Percentiles rank a stretch among this genome's conserved stretches.
These are phyloP conservation scores for Puccinia novopanici DNA, from an alignment of 1,284 basidiomycete genomes.

Conservation along the genomic window DNA sequence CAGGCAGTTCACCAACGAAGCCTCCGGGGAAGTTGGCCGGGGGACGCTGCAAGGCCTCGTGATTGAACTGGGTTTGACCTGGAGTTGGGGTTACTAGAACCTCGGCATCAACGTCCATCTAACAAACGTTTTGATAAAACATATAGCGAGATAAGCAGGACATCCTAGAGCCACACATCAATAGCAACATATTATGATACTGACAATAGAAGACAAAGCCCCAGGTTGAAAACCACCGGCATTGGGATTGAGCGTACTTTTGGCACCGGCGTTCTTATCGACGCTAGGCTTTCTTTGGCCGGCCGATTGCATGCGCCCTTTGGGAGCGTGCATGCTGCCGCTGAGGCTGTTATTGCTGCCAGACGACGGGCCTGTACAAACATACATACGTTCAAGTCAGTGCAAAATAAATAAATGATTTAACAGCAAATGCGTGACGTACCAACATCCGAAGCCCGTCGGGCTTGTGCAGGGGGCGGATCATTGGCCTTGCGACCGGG, in stretches of 20 bases:
- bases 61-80: slow-evolving; percentile 43
- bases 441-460: slow-evolving; percentile 49
- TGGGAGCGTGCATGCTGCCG: slow-evolving; percentile 47
- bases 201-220: slow-evolving; percentile 55
- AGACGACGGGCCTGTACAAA: slow-evolving; percentile 7
- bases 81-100: slow-evolving; percentile 45
- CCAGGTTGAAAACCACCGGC: slow-evolving; percentile 58
- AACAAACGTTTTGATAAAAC: background rate
- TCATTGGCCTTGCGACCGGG: slow-evolving; percentile 16
- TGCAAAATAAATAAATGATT: background rate
- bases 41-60: slow-evolving; percentile 30
- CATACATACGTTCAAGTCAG: background rate
- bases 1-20: slow-evolving; percentile 34
- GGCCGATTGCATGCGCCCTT: slow-evolving; percentile 36
- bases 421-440: background rate
- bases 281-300: slow-evolving; percentile 34
- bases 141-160: background rate
- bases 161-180: background rate
- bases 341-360: slow-evolving; percentile 19
- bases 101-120: slow-evolving; percentile 50
- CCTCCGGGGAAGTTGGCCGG: slow-evolving; percentile 36
- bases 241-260: slow-evolving; percentile 56
- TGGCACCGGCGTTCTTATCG: slow-evolving; percentile 34
- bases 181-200: slow-evolving; percentile 49
- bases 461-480: background rate